Conservation (phyloP, 1,284 basidiomycete species). For the Sphaerobolus stellatus region DNA sequence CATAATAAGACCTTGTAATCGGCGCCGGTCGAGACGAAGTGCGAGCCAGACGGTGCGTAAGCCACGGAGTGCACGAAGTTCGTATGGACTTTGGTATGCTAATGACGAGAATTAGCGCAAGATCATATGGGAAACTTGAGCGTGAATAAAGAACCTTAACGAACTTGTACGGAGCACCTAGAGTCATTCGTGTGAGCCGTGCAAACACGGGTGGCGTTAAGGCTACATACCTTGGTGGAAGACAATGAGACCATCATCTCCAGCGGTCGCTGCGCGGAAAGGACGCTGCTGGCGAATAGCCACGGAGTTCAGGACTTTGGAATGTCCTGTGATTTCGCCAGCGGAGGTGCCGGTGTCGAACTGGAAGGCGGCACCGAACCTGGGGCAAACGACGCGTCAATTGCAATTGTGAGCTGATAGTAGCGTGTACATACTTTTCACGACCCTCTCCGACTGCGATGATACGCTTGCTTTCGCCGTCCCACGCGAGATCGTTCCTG, state of each 20-base stretch:
- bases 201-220: slow-evolving; percentile 15
- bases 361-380: slow-evolving; percentile 87
- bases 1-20: slow-evolving; percentile 91
- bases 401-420: neutral
- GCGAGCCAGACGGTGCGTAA: slow-evolving; percentile 77
- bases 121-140: neutral
- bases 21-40: slow-evolving; percentile 89
- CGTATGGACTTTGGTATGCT: slow-evolving; percentile 87
- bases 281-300: slow-evolving; percentile 89
- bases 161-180: slow-evolving; percentile 87
- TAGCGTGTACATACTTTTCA: slow-evolving; percentile 62
- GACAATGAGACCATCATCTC: slow-evolving; percentile 81
- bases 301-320: slow-evolving; percentile 89
- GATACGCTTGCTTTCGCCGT: slow-evolving; percentile 94
- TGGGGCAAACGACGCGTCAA: slow-evolving; percentile 27
- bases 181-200: neutral
- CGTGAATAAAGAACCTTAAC: slow-evolving; percentile 56
- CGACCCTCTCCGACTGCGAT: slow-evolving; percentile 95
- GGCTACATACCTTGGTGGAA: slow-evolving; percentile 67
- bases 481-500: slow-evolving; percentile 94
- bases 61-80: slow-evolving; percentile 94
- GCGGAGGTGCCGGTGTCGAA: slow-evolving; percentile 85
- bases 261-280: slow-evolving; percentile 85
- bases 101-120: neutral
- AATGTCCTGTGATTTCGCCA: slow-evolving; percentile 93